Conservation (phyloP, 1,284 basidiomycete species). For the Malassezia dermatis region DNA sequence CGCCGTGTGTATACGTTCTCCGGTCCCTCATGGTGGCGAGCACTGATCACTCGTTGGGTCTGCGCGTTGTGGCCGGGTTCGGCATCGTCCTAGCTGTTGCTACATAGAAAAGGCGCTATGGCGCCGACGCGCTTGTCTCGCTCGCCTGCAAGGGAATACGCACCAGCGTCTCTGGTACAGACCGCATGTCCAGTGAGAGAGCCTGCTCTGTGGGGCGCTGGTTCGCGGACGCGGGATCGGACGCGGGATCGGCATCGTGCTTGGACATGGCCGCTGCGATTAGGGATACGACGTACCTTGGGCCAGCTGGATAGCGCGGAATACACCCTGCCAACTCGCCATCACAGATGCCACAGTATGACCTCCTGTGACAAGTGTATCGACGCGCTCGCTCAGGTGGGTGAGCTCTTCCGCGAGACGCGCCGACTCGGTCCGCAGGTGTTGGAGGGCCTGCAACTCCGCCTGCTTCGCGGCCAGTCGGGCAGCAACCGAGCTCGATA, state of each 20-base stretch:
- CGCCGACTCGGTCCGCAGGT: conserved; percentile 36
- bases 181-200: background rate
- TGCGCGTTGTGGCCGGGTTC: background rate
- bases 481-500: conserved; percentile 1
- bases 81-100: background rate
- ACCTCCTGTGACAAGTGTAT: conserved; percentile 36
- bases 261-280: background rate
- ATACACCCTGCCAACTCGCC: conserved; percentile 42
- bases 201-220: background rate
- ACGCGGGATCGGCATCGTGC: background rate
- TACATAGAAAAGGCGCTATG: background rate
- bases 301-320: conserved; percentile 42
- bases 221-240: background rate
- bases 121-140: background rate
- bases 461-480: conserved; percentile 36
- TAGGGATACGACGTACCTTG: conserved; percentile 20
- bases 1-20: background rate
- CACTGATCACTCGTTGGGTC: background rate
- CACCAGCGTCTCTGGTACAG: conserved; percentile 14
- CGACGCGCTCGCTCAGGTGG: conserved; percentile 31
- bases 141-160: conserved; percentile 11
- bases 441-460: conserved; percentile 35
- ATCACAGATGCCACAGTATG: conserved; percentile 38
- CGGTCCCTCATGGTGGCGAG: background rate
- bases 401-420: conserved; percentile 36